phyloP scores from a whole-genome alignment of 2,329 filamentous ascomycete species.

The Calonectria hongkongensis region DNA sequence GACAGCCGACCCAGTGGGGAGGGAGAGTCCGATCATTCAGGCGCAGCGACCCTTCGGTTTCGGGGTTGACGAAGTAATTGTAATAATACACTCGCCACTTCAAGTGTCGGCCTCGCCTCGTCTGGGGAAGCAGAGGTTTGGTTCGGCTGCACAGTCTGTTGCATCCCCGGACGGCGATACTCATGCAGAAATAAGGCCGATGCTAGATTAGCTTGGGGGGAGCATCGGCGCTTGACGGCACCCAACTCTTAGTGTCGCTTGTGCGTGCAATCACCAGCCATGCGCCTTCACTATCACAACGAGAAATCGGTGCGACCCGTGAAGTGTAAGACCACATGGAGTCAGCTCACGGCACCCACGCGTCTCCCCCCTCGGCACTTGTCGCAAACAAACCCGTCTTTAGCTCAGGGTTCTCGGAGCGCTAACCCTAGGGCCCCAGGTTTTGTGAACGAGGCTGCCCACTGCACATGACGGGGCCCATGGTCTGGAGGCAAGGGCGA shows the following conservation, averaged over 20 bases:
- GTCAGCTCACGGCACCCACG: slow-evolving; percentile 27
- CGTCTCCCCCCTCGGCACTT: slow-evolving; percentile 42
- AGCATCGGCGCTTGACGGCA: slow-evolving; percentile 1
- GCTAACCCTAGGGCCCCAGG: slow-evolving; percentile 7
- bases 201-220: slow-evolving; percentile 23
- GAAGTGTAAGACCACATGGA: slow-evolving; percentile 27
- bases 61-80: background rate
- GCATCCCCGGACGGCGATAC: slow-evolving; percentile 24
- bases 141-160: background rate
- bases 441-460: slow-evolving; percentile 14
- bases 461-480: slow-evolving; percentile 36
- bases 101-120: background rate
- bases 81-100: background rate
- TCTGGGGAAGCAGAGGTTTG: background rate
- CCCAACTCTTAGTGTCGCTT: background rate
- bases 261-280: background rate
- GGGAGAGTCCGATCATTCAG: background rate
- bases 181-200: slow-evolving; percentile 34
- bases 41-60: background rate
- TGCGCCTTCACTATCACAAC: background rate
- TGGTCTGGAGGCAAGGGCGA: slow-evolving; percentile 15
- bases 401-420: slow-evolving; percentile 24
- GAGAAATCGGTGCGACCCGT: slow-evolving; percentile 21
- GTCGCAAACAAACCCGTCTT: slow-evolving; percentile 12
- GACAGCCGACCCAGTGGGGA: background rate